These are phyloP conservation scores for Macadamia tetraphylla DNA, from an alignment of 164 flowering plant species.

Conservation along the genomic window DNA sequence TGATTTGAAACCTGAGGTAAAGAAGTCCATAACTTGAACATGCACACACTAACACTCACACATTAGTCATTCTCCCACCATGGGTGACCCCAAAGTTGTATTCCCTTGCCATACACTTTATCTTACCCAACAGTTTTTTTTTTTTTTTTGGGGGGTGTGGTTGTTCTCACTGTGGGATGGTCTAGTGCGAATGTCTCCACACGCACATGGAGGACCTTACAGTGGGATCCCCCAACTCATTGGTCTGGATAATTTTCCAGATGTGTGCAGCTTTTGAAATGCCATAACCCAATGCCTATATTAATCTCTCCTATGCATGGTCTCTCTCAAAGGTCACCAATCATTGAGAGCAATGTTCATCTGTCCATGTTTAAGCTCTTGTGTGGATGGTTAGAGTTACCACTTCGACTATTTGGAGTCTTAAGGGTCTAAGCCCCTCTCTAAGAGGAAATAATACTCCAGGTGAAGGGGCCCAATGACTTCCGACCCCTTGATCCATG, in stretches of 20 bases:
- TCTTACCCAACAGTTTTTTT: neutral
- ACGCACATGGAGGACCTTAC: neutral
- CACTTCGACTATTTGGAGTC: neutral
- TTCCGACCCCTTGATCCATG: neutral
- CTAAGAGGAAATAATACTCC: neutral
- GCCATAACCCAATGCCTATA: neutral
- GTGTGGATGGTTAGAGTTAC: neutral
- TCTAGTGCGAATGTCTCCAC: no score
- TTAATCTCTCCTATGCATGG: neutral
- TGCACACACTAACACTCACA: neutral
- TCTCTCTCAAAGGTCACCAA: neutral
- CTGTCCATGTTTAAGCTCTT: neutral
- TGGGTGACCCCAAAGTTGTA: no score
- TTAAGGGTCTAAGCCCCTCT: neutral
- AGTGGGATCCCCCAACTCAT: neutral
- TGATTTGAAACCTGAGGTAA: slow-evolving; percentile 73
- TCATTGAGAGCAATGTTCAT: neutral
- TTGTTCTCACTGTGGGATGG: neutral
- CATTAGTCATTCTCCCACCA: no score
- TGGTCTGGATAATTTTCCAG: neutral
- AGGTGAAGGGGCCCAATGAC: neutral
- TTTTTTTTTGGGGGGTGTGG: neutral
- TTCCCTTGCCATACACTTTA: neutral
- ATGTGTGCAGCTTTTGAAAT: neutral
- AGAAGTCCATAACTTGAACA: neutral